phyloP scores from a whole-genome alignment of 345 rosid species.

The Turritis glabra region DNA sequence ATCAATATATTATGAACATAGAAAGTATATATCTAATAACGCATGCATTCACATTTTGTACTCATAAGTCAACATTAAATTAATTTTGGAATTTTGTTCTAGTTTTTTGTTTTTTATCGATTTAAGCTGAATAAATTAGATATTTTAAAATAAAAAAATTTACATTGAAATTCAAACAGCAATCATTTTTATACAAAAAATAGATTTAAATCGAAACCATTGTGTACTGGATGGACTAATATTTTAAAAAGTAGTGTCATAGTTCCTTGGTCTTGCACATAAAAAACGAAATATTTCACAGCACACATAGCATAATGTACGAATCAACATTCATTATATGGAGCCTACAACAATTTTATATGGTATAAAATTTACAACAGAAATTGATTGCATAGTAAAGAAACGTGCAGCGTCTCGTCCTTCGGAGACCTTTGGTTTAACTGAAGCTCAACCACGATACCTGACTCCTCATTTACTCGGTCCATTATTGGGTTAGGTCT shows the following conservation, averaged over 20 bases:
- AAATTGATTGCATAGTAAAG: neutral
- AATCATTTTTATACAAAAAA: too few relatives aligned
- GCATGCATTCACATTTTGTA: too few relatives aligned
- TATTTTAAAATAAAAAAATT: too few relatives aligned
- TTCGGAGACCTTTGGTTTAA: neutral
- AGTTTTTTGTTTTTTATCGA: too few relatives aligned
- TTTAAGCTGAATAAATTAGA: too few relatives aligned
- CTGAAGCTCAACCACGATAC: neutral
- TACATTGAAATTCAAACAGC: neutral
- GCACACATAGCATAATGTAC: too few relatives aligned
- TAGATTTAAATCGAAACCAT: neutral
- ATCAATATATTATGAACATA: too few relatives aligned
- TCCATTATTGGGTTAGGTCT: neutral
- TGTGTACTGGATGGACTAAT: neutral
- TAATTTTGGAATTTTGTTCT: too few relatives aligned
- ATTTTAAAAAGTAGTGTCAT: neutral
- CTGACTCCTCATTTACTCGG: neutral
- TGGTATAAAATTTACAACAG: neutral
- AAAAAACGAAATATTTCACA: neutral
- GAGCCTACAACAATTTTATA: neutral
- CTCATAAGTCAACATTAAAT: too few relatives aligned
- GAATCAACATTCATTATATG: neutral
- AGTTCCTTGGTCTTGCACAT: neutral
- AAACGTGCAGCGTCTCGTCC: neutral
- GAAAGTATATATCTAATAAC: too few relatives aligned